Base-by-base conservation (phyloP, 78 protist genomes). In the Monocercomonoides exilis region DNA sequence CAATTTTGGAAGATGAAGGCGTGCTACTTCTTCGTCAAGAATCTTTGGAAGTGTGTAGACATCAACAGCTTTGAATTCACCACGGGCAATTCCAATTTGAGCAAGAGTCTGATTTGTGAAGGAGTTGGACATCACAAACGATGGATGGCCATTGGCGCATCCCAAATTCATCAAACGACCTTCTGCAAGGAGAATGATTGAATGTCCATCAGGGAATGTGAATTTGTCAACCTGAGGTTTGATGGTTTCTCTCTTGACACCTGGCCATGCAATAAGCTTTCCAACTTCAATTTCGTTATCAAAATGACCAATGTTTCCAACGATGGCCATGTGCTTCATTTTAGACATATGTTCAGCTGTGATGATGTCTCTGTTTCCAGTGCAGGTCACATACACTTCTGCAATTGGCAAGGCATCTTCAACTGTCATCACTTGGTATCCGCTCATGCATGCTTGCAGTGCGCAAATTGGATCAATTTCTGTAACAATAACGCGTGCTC, bases 391-490 rank as follows among this genome's bases (percentile, higher is more conserved):
- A 87, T 96, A 95, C 90, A 98, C 93, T 90, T 96, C 94, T 63
- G 85, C 94, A 77, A 70, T 45, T 46, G 46, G 38, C 44, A 94
- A 89, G n/a, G 91, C 95, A 0, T 91, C 94, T 85, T 98, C 99
- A 87, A 98, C 85, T 77, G 94, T 86, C 85, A 79, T 91, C 4
- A 98, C 98, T 87, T 93, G 89, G 94, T 46, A 94, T 64, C 98
- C 99, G 84, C 92, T 97, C 99, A 98, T 98, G 89, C 93, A 92
- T 0, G 99, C 99, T 93, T 98, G 99, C 77, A 98, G 95, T 2
- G 99, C 99, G 91, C 96, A 94, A 95, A 98, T 98, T 79, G 99
- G 99, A 91, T 98, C 99, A 93, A 98, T 94, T 93, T 98, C 99
- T 36, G 99, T 94, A 87, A 98, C 94, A 85, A 93, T 11, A 84